These are phyloP conservation scores for Malassezia sympodialis DNA, from an alignment of 1,284 basidiomycete species.

Conservation along the genomic window DNA sequence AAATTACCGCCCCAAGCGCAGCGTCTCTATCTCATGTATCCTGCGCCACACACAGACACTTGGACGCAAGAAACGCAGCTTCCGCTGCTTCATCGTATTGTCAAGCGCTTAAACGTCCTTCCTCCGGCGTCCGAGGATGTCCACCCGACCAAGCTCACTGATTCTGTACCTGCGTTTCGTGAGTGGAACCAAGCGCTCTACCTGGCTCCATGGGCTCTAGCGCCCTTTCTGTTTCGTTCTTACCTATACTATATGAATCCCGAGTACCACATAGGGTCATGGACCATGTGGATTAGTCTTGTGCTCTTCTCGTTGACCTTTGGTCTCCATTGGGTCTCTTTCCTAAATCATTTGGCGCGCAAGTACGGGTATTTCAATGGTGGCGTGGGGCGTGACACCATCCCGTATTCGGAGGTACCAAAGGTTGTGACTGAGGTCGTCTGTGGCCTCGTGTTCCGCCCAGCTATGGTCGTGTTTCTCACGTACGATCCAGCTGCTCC, in stretches of 20 bases:
- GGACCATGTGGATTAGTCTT: conserved; percentile 4
- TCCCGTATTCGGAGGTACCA: conserved; percentile 23
- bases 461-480: not conserved
- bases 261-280: not conserved
- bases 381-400: conserved; percentile 21
- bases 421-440: conserved; percentile 20
- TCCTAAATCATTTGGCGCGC: conserved; percentile 14
- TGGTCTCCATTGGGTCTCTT: not conserved
- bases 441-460: conserved; percentile 8
- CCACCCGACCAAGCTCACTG: not conserved
- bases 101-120: not conserved
- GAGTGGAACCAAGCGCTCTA: conserved; percentile 4
- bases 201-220: conserved; percentile 1
- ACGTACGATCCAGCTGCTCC: conserved; percentile 18
- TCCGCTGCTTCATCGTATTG: not conserved
- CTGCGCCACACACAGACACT: not conserved
- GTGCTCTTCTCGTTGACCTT: conserved; percentile 3
- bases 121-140: conserved; percentile 2
- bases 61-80: conserved; percentile 2
- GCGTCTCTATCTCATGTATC: not conserved
- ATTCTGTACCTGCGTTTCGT: not conserved
- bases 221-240: not conserved
- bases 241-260: not conserved
- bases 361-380: conserved; percentile 38
- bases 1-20: not conserved